Base-by-base conservation (phyloP, 495 filamentous ascomycete species). In the Talaromyces proteolyticus region DNA sequence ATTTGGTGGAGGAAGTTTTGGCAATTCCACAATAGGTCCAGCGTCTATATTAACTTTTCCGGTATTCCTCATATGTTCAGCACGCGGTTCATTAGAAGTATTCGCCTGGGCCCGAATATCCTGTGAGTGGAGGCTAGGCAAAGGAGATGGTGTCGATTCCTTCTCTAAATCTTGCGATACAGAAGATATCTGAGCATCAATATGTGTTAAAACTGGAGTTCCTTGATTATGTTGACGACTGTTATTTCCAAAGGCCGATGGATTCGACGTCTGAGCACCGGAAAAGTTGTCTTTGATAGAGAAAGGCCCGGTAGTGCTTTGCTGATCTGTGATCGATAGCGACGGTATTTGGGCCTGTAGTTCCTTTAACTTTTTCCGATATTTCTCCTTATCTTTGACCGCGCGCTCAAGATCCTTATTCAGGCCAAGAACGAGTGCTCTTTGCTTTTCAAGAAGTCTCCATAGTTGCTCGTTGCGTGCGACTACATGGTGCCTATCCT, bases 381-480 rank as follows among this genome's bases (percentile, higher is more conserved):
- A 98, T 51, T 86, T 83, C 41, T 97, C 93, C 65, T 96, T 97
- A 55, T 96, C 93, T 62, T 95, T 95, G 58, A 95, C 63, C 3
- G 92, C 85, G 43, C 87, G 82, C 64, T 96, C 91, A 20, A 98
- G 75, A 60, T 98, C 93, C 65, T 93, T 94, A 58, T 97, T 96
- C 34, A 98, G 73, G 1, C 93, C 94, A 21, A 96, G 59, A 26
- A 98, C 91, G 77, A 98, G 87, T 0, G 90, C 83, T 42, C 93
- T 78, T 66, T 98, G 93, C 66, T 98, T 97, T 64, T 97, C 91
- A 21, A 98, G 91, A 42, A 98, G 69, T 47, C 88, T 84, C 93
- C 93, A 98, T 52, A 98, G 68, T 64, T 97, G 92, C 14, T 86
- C 74, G 64, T 97, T 97, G 56, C 96, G 93, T 50, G 89, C 84